These are phyloP conservation scores for Aureobasidium uvarum DNA, from an alignment of 2,329 filamentous ascomycete genomes.

Conservation along the genomic window DNA sequence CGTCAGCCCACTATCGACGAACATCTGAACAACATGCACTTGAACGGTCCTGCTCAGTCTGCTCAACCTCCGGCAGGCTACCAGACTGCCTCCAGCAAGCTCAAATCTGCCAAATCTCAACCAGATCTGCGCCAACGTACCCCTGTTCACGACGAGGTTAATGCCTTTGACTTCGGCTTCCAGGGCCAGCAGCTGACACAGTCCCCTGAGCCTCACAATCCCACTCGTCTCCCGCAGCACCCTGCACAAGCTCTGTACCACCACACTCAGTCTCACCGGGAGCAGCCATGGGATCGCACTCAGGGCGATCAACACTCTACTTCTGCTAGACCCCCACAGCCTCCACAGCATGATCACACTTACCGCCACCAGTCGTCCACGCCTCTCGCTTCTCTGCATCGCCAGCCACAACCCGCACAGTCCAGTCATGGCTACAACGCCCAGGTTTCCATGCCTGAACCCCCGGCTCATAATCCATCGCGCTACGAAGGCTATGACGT, in stretches of 20 bases:
- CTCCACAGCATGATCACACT: not conserved
- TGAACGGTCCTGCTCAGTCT: constrained; percentile 31
- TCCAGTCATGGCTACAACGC: not conserved
- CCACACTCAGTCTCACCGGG: not conserved
- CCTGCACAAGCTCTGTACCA: constrained; percentile 14
- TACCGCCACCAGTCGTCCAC: not conserved
- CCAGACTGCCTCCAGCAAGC: constrained; percentile 62
- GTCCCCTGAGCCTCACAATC: constrained; percentile 10
- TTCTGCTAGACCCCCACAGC: not conserved
- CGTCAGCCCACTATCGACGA: constrained; percentile 36
- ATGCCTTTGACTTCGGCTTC: constrained; percentile 43
- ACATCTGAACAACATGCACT: constrained; percentile 33
- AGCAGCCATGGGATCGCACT: constrained; percentile 3
- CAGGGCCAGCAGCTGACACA: constrained; percentile 45
- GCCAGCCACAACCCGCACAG: not conserved
- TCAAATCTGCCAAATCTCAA: constrained; percentile 36
- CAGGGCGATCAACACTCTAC: not conserved
- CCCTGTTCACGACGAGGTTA: constrained; percentile 48
- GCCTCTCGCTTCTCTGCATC: not conserved
- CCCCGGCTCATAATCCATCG: not conserved
- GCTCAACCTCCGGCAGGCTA: constrained; percentile 49
- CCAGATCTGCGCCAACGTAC: constrained; percentile 10
- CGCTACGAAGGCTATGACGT: not conserved
- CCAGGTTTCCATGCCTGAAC: not conserved
- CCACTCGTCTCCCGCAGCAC: constrained; percentile 8